Conservation (phyloP, 768 basidiomycete species). For the Tremella mesenterica region DNA sequence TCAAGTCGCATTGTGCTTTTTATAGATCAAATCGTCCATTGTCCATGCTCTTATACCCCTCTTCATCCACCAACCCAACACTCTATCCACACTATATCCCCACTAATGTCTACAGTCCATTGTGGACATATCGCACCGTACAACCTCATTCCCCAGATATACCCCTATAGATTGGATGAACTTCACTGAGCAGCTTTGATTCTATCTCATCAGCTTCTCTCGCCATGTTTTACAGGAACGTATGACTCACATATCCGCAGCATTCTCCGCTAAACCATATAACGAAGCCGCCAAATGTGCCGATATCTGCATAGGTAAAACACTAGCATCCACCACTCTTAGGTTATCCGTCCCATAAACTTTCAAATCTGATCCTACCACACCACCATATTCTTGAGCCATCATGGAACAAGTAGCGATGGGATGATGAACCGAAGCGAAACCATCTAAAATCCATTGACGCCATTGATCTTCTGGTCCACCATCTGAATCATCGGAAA, state of each 20-base stretch:
- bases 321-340: conserved; percentile 34
- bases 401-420: conserved; percentile 40
- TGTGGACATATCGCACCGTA: too few relatives aligned
- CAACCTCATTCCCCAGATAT: too few relatives aligned
- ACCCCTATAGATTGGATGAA: too few relatives aligned
- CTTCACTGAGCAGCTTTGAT: not conserved
- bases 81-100: too few relatives aligned
- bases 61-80: too few relatives aligned
- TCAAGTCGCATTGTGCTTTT: not conserved
- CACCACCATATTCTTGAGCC: conserved; percentile 30
- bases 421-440: conserved; percentile 35
- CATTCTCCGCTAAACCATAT: conserved; percentile 26
- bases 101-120: too few relatives aligned
- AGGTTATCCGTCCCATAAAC: conserved; percentile 31
- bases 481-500: conserved; percentile 1
- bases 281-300: conserved; percentile 33
- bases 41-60: too few relatives aligned
- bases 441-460: conserved; percentile 25
- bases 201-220: not conserved
- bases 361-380: conserved; percentile 17
- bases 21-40: too few relatives aligned
- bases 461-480: conserved; percentile 14
- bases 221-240: not conserved
- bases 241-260: not conserved
- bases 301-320: conserved; percentile 36